Percentiles rank a stretch among this genome's conserved stretches.
phyloP scores from a whole-genome alignment of 179 eudicot species.

The Silene coronaria region DNA sequence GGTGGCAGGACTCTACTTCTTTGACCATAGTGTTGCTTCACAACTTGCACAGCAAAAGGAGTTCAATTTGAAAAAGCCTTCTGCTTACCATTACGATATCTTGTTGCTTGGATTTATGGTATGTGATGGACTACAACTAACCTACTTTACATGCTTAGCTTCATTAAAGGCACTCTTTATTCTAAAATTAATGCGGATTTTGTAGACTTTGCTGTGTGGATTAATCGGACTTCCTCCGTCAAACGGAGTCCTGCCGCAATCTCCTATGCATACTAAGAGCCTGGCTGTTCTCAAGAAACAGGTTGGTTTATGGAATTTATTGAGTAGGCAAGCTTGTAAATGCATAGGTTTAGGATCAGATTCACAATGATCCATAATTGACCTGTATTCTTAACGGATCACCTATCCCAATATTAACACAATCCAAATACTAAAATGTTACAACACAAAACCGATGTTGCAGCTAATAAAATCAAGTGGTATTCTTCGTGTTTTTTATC shows the following conservation, averaged over 20 bases:
- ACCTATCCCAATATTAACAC: too few species aligned
- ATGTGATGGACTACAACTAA: conserved; percentile 13
- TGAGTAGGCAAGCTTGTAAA: too few species aligned
- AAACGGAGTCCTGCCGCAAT: conserved; percentile 62
- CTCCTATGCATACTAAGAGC: conserved; percentile 67
- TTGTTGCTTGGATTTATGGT: conserved; percentile 60
- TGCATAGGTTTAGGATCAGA: too few species aligned
- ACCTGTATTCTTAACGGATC: too few species aligned
- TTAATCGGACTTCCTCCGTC: conserved; percentile 59
- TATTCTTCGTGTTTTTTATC: not conserved
- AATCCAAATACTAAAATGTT: too few species aligned
- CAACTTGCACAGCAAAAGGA: conserved; percentile 68
- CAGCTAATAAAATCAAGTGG: too few species aligned
- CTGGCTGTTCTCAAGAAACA: conserved; percentile 51
- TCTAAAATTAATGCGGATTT: not conserved
- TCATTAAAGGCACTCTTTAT: not conserved
- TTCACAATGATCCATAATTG: too few species aligned
- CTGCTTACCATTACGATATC: conserved; percentile 61
- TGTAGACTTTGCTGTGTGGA: conserved; percentile 57
- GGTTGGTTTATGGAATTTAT: conserved; percentile 25
- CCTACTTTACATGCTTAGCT: not conserved
- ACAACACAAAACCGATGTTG: too few species aligned
- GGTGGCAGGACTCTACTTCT: conserved; percentile 61
- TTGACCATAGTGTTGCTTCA: conserved; percentile 63
- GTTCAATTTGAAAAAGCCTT: conserved; percentile 55